Conservation (phyloP, 371 early-diverging fungal species). For the Fennellomyces sp. region DNA sequence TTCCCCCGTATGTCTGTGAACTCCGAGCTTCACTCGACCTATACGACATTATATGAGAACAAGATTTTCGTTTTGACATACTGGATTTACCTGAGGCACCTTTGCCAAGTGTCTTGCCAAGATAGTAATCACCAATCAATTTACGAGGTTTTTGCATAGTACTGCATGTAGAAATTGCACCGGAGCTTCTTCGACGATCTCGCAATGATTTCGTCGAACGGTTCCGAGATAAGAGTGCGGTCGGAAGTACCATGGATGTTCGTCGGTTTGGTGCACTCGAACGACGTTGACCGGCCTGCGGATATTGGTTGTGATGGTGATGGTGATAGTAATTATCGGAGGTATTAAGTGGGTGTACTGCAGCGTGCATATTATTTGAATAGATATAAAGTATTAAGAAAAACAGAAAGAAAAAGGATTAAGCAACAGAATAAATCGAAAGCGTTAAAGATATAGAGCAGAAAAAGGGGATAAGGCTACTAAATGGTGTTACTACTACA, state of each 20-base stretch:
- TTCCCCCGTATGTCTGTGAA: constrained; percentile 45
- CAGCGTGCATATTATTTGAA: constrained; percentile 11
- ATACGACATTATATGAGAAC: background rate
- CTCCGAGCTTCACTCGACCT: constrained; percentile 53
- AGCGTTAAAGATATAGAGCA: too few species aligned
- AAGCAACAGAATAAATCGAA: too few species aligned
- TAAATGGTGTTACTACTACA: background rate
- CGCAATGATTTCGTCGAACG: constrained; percentile 31
- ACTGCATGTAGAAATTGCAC: constrained; percentile 38
- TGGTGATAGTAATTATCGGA: background rate
- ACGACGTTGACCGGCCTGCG: constrained; percentile 19
- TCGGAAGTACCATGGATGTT: constrained; percentile 29
- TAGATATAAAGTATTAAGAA: constrained; percentile 9
- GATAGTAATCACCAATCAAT: constrained; percentile 52
- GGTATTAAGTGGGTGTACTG: constrained; percentile 10
- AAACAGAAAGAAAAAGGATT: constrained; percentile 7
- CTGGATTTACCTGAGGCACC: constrained; percentile 57
- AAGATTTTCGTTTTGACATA: background rate
- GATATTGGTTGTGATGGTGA: constrained; percentile 6
- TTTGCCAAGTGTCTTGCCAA: constrained; percentile 54
- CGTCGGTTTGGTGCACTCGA: constrained; percentile 31
- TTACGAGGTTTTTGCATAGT: constrained; percentile 40
- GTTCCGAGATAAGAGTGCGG: constrained; percentile 20
- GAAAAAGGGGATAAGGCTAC: background rate
- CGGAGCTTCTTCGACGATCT: constrained; percentile 47